A percentile compares a stretch with the other conserved stretches of the same genome.
These are phyloP conservation scores for Pseudomonodictys pantanalensis DNA, from an alignment of 495 filamentous ascomycete species.

Conservation along the genomic window DNA sequence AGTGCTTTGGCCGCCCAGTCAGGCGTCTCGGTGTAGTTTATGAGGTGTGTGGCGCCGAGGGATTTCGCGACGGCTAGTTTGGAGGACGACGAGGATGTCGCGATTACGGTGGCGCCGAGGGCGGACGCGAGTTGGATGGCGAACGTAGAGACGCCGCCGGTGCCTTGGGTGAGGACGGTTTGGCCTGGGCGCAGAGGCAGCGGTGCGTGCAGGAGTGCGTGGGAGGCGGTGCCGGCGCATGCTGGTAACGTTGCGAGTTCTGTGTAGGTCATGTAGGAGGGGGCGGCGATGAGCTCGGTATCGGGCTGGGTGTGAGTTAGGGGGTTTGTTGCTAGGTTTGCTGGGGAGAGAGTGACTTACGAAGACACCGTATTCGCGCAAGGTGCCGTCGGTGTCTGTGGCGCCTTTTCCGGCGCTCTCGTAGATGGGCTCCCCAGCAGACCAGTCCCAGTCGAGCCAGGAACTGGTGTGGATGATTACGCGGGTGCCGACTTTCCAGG, in stretches of 20 bases:
- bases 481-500: conserved; percentile 16
- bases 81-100: conserved; percentile 31
- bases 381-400: not conserved
- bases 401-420: not conserved
- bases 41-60: conserved; percentile 46
- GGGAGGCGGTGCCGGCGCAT: conserved; percentile 5
- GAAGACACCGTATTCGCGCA: conserved; percentile 12
- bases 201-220: conserved; percentile 18
- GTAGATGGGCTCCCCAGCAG: no score
- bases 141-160: conserved; percentile 36
- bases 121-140: conserved; percentile 27
- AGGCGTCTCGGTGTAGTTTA: conserved; percentile 34
- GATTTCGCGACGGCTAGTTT: conserved; percentile 45
- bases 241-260: conserved; percentile 16
- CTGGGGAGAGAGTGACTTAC: not conserved
- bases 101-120: conserved; percentile 47
- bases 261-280: conserved; percentile 7
- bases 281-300: conserved; percentile 14
- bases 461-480: conserved; percentile 2
- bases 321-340: not conserved
- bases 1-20: conserved; percentile 19
- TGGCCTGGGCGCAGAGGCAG: conserved; percentile 7
- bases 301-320: conserved; percentile 2
- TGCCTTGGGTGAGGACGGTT: conserved; percentile 37
- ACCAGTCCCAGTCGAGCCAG: conserved; percentile 1